Conservation (phyloP, 108 stramenopile genomes). For the Cyclotella atomus region DNA sequence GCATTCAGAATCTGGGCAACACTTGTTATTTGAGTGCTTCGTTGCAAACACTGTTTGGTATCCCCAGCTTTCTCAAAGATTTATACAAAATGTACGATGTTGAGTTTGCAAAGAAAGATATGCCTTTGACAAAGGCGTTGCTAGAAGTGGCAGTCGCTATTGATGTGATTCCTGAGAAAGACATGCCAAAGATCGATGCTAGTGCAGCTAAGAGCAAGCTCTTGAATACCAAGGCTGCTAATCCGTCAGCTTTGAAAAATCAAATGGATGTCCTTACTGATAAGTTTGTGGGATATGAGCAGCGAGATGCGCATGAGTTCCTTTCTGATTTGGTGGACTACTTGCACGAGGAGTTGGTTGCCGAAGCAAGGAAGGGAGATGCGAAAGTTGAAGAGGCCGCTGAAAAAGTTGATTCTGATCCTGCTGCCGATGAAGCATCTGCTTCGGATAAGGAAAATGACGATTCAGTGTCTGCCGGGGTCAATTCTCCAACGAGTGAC, state of each 20-base stretch:
- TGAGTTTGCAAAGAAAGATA: conserved; percentile 5
- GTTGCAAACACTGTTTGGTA: conserved; percentile 70
- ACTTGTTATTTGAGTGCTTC: conserved; percentile 86
- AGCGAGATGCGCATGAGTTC: conserved; percentile 88
- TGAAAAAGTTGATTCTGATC: background rate
- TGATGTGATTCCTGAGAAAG: conserved; percentile 27
- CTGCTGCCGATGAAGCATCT: too few species aligned
- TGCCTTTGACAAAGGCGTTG: conserved; percentile 46
- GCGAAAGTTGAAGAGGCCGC: background rate
- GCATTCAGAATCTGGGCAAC: conserved; percentile 76
- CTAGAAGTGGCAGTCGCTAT: conserved; percentile 45
- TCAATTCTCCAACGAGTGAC: background rate
- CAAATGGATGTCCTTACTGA: conserved; percentile 67
- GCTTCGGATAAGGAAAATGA: conserved; percentile 20
- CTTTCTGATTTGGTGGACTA: conserved; percentile 68
- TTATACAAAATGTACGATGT: conserved; percentile 33
- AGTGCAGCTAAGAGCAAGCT: conserved; percentile 19
- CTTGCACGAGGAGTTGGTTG: conserved; percentile 72
- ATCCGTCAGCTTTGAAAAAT: conserved; percentile 58
- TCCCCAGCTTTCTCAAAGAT: conserved; percentile 44
- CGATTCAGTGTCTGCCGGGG: conserved; percentile 1
- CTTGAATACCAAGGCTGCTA: conserved; percentile 20
- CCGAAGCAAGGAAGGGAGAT: background rate
- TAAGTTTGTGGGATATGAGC: conserved; percentile 70
- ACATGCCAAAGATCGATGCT: conserved; percentile 20